Evolutionary conservation across 1,284 basidiomycete genomes (phyloP).

Genomic region (Ceratobasidium sp.): DNA sequence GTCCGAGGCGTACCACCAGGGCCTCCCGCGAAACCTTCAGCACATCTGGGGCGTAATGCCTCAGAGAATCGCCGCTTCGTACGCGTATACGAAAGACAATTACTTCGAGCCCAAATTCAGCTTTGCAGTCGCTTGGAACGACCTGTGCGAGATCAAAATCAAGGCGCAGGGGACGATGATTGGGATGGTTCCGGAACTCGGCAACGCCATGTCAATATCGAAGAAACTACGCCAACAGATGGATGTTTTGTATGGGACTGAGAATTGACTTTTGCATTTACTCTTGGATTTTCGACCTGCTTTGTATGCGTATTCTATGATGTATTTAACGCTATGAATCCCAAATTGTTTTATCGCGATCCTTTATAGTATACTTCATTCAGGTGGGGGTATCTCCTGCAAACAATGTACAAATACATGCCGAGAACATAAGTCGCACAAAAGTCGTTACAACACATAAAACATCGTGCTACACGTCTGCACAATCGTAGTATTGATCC

Average conservation of each 20-base stretch:
- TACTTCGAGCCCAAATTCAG: neutral
- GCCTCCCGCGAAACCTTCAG: neutral
- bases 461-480: neutral
- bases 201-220: neutral
- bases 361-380: neutral
- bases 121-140: conserved; percentile 29
- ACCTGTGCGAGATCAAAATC: conserved; percentile 33
- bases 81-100: conserved; percentile 21
- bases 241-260: conserved; percentile 1
- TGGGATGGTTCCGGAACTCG: neutral
- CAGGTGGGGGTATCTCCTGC: conserved; percentile 20
- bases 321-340: too few relatives aligned
- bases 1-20: conserved; percentile 21
- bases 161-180: neutral
- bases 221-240: conserved; percentile 6
- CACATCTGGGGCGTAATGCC: neutral
- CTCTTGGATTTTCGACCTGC: too few relatives aligned
- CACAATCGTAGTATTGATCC: neutral
- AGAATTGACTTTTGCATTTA: neutral
- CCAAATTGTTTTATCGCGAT: too few relatives aligned
- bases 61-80: conserved; percentile 18
- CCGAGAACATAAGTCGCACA: neutral
- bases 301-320: too few relatives aligned
- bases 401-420: conserved; percentile 19
- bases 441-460: neutral